Conservation (phyloP, 2,329 filamentous ascomycete genomes). For the Grosmannia penicillata region DNA sequence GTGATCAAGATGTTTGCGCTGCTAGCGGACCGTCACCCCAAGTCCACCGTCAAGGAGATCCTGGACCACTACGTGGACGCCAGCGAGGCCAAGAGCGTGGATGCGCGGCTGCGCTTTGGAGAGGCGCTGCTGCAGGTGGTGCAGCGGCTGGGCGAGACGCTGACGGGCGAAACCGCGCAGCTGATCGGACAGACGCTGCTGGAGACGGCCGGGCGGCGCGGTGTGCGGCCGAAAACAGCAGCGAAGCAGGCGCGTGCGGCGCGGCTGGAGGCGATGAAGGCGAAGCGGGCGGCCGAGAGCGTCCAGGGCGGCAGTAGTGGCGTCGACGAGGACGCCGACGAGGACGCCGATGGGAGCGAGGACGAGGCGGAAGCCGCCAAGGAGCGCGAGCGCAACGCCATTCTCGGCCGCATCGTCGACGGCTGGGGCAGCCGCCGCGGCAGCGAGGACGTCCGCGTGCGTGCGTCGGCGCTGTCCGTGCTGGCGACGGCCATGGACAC, state of each 20-base stretch:
- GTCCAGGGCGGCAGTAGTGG: too few species aligned
- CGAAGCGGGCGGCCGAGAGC: conserved; percentile 35
- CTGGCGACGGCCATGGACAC: conserved; percentile 45
- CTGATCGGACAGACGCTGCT: conserved; percentile 44
- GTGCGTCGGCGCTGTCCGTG: conserved; percentile 54
- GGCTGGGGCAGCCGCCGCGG: conserved; percentile 55
- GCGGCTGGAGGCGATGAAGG: conserved; percentile 28
- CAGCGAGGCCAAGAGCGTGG: conserved; percentile 40
- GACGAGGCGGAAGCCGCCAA: conserved; percentile 27
- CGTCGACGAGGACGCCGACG: conserved; percentile 36
- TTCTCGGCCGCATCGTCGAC: conserved; percentile 42
- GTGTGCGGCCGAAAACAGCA: conserved; percentile 43
- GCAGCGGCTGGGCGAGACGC: conserved; percentile 42
- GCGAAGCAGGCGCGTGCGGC: conserved; percentile 37
- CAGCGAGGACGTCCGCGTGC: conserved; percentile 54
- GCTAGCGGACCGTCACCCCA: conserved; percentile 46
- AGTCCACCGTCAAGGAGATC: conserved; percentile 45
- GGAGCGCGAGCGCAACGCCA: conserved; percentile 30
- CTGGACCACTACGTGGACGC: conserved; percentile 54
- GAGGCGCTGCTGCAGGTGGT: conserved; percentile 52
- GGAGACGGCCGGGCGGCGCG: conserved; percentile 48
- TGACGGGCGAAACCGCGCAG: conserved; percentile 36
- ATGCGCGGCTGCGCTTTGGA: conserved; percentile 52
- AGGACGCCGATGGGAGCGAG: conserved; percentile 33
- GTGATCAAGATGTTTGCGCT: conserved; percentile 50